These are phyloP conservation scores for Paraleonurus japonicus DNA, from an alignment of 257 asterid genomes.

Conservation along the genomic window DNA sequence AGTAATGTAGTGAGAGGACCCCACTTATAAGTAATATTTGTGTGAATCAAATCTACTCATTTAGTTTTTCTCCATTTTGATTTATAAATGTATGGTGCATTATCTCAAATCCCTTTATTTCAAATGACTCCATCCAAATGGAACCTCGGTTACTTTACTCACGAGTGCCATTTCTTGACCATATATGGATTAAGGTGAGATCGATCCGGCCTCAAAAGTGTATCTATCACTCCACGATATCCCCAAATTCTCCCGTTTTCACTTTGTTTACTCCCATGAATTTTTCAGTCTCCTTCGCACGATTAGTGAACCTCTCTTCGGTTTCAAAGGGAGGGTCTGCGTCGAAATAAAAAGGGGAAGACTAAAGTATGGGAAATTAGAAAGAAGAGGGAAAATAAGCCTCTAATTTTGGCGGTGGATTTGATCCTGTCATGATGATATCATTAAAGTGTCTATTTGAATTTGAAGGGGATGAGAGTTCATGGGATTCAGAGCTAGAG, in stretches of 20 bases:
- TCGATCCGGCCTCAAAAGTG: conserved; percentile 60
- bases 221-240: conserved; percentile 61
- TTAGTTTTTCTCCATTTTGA: too few relatives aligned
- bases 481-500: conserved; percentile 82
- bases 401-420: conserved; percentile 81
- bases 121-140: too few relatives aligned
- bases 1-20: too few relatives aligned
- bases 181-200: conserved; percentile 66
- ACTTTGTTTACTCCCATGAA: conserved; percentile 87
- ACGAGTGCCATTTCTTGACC: conserved; percentile 49
- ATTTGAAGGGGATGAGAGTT: conserved; percentile 38
- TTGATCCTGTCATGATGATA: conserved; percentile 48
- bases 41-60: too few relatives aligned
- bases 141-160: conserved; percentile 39
- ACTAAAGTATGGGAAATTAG: conserved; percentile 34
- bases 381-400: conserved; percentile 33
- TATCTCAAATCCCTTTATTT: too few relatives aligned
- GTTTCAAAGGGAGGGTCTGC: conserved; percentile 33
- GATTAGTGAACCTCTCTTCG: conserved; percentile 47
- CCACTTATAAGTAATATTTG: too few relatives aligned
- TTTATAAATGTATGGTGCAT: too few relatives aligned
- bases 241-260: conserved; percentile 90
- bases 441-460: conserved; percentile 51
- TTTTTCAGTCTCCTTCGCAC: conserved; percentile 71
- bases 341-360: conserved; percentile 47